phyloP scores from a whole-genome alignment of 23 red algal genomes.

The Pyropia yezoensis region DNA sequence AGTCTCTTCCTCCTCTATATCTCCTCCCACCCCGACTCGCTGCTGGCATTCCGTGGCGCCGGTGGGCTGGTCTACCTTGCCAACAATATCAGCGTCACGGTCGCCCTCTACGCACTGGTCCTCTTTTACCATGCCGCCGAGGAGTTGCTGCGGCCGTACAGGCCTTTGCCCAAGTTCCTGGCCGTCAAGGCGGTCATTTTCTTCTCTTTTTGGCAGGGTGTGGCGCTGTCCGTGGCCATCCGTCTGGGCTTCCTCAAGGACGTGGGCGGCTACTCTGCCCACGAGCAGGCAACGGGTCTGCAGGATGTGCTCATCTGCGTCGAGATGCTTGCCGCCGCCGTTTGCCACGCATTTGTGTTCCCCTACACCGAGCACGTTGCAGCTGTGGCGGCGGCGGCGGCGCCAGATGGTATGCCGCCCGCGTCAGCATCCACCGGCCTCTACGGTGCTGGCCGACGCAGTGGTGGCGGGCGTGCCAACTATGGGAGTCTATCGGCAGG shows the following conservation, averaged over 20 bases:
- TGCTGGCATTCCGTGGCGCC: background rate
- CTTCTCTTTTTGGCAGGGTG: constrained; percentile 93
- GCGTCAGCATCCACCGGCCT: no score
- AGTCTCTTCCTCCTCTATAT: constrained; percentile 29
- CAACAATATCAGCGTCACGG: constrained; percentile 77
- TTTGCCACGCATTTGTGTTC: constrained; percentile 81
- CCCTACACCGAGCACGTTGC: constrained; percentile 45
- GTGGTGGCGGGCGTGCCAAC: no score
- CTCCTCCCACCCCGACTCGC: constrained; percentile 10
- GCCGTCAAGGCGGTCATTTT: constrained; percentile 91
- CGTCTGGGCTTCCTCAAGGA: constrained; percentile 41
- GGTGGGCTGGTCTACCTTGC: constrained; percentile 5
- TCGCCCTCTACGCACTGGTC: constrained; percentile 83
- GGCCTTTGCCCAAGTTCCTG: constrained; percentile 85
- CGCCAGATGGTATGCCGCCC: no score
- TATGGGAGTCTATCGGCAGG: no score
- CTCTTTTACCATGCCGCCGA: constrained; percentile 85
- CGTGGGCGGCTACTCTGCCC: constrained; percentile 46
- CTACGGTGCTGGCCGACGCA: no score
- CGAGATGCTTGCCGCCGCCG: constrained; percentile 80
- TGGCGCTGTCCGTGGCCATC: constrained; percentile 37
- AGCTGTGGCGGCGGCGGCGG: no score
- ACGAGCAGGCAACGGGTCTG: constrained; percentile 66
- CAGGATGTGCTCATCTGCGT: constrained; percentile 95
- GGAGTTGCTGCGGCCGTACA: constrained; percentile 53